Evolutionary conservation across 108 stramenopile species (phyloP), one percentile per base, ranked within the genome.

Genomic region (Epithemia pelagica): DNA sequence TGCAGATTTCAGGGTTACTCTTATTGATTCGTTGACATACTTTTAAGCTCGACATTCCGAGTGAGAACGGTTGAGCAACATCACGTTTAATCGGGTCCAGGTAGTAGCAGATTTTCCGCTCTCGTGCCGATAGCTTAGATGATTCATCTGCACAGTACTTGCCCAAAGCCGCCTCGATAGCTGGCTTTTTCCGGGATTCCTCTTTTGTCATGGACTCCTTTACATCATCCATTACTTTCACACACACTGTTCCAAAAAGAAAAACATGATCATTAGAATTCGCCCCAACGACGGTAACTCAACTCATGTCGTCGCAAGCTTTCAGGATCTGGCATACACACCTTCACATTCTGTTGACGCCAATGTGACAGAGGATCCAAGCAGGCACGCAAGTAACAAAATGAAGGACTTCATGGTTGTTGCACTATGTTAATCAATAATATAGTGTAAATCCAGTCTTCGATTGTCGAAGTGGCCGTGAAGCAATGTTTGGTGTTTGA

Each of bases 101-200:
- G 81, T 94, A 97, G 77, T 99, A 99, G 71, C 99, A 99, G 67
- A 99, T 95, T 78, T 98, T 99, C 74, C 87, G 88, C 76, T 99
- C 97, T 20, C 81, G 66, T 18, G 82, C 66, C 2, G 68, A 59
- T 15, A 95, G 77, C 37, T 46, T 46, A 15, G 37, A 46, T 3
- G 53, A 61, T 15, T 74, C 67, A 64, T 75, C 67, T 55, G 78
- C 81, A 67, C 92, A 94, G 69, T 88, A 88, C n/a, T 73, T 62
- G 18, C 81, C 88, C 30, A 94, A 66, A 55, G 92, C 92, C 20
- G 65, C 59, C 74, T 94, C 92, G 33, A 94, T 83, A 62, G 75
- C 73, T 52, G 88, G 86, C 67, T 94, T 94, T 21, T 84, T 75
- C 28, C 72, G 76, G 58, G 74, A 54, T 57, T 86, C 85, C 5